These are phyloP conservation scores for Camelina hispida DNA, from an alignment of 345 rosid species.

Conservation along the genomic window DNA sequence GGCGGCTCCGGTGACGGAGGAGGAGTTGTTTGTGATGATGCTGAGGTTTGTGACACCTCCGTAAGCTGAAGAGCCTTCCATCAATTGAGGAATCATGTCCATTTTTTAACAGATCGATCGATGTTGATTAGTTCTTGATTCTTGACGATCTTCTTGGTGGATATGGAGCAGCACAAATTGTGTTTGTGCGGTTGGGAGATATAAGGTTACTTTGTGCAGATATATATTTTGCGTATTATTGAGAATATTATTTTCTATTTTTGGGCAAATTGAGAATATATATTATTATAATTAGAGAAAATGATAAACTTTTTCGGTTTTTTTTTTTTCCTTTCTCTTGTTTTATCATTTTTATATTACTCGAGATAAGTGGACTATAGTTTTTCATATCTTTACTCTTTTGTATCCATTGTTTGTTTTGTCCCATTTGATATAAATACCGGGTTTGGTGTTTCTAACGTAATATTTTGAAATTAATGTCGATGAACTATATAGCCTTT, in stretches of 20 bases:
- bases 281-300: conserved; percentile 18
- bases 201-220: conserved; percentile 36
- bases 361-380: conserved; percentile 37
- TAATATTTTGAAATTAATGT: conserved; percentile 15
- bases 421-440: conserved; percentile 19
- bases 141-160: conserved; percentile 40
- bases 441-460: conserved; percentile 31
- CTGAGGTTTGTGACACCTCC: conserved; percentile 32
- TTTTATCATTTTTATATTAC: background rate
- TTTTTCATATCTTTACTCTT: conserved; percentile 27
- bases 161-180: conserved; percentile 27
- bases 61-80: conserved; percentile 41
- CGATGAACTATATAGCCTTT: conserved; percentile 22
- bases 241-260: too few species aligned
- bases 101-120: conserved; percentile 22
- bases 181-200: conserved; percentile 43
- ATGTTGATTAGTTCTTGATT: conserved; percentile 21
- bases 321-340: background rate
- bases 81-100: conserved; percentile 45
- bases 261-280: background rate
- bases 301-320: background rate
- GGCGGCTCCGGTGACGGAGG: conserved; percentile 37
- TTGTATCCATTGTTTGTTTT: conserved; percentile 27
- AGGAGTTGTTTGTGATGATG: conserved; percentile 44
- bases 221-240: conserved; percentile 33